These are phyloP conservation scores for Cercospora zeina DNA, from an alignment of 2,329 filamentous ascomycete genomes.

Conservation along the genomic window DNA sequence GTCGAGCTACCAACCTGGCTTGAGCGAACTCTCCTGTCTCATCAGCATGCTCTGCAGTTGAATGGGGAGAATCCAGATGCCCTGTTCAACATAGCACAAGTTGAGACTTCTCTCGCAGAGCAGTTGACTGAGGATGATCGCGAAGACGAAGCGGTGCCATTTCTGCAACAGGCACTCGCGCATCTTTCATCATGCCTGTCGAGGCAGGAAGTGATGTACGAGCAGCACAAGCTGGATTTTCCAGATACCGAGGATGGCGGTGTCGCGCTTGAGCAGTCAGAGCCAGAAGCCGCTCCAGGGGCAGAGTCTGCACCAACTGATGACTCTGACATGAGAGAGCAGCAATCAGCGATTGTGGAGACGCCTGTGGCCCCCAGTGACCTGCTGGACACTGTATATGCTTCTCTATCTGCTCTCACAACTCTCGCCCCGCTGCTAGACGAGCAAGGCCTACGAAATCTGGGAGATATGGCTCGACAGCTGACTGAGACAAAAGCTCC, in stretches of 20 bases:
- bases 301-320: conserved; percentile 17
- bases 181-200: conserved; percentile 56
- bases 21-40: conserved; percentile 62
- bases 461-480: conserved; percentile 61
- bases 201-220: conserved; percentile 49
- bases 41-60: conserved; percentile 61
- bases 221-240: conserved; percentile 42
- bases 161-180: conserved; percentile 62
- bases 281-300: conserved; percentile 15
- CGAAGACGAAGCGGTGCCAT: conserved; percentile 51
- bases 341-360: conserved; percentile 67
- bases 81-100: conserved; percentile 71
- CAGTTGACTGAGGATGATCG: conserved; percentile 54
- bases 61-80: conserved; percentile 65
- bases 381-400: conserved; percentile 67
- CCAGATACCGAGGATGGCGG: conserved; percentile 40
- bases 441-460: conserved; percentile 49
- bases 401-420: conserved; percentile 56
- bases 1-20: conserved; percentile 57
- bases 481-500: conserved; percentile 57
- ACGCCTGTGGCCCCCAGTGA: conserved; percentile 65
- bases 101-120: conserved; percentile 67
- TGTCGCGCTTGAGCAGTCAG: conserved; percentile 30
- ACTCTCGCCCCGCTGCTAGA: conserved; percentile 53
- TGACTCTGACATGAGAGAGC: conserved; percentile 45